These are phyloP conservation scores for Hippophae tibetana DNA, from an alignment of 306 rosid genomes.

Conservation along the genomic window DNA sequence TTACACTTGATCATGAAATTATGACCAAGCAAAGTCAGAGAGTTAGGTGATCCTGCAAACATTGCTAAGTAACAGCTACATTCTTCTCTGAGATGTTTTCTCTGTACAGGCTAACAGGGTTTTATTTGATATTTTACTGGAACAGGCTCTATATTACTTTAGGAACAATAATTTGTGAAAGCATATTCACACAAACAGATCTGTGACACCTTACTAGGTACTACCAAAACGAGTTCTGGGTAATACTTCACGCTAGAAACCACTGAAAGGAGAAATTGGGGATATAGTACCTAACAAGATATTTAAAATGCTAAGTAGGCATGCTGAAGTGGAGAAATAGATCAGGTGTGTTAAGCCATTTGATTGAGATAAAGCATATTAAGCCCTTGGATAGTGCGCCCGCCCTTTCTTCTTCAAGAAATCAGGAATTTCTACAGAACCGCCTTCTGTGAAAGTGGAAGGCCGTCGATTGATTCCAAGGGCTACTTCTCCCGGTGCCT, in stretches of 20 bases:
- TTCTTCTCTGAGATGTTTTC: not conserved
- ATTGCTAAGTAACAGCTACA: too few species aligned
- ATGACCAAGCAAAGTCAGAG: too few species aligned
- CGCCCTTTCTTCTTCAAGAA: constrained; percentile 95
- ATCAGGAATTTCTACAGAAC: constrained; percentile 84
- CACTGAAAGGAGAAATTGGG: constrained; percentile 20
- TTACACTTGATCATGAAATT: too few species aligned
- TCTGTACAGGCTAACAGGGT: constrained; percentile 25
- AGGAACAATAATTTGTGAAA: not conserved
- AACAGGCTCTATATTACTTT: not conserved
- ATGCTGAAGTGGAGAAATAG: constrained; percentile 22
- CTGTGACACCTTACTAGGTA: constrained; percentile 23
- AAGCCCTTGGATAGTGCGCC: constrained; percentile 83
- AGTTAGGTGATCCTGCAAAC: too few species aligned
- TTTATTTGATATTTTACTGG: constrained; percentile 11
- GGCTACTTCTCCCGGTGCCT: constrained; percentile 64
- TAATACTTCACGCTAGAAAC: constrained; percentile 29
- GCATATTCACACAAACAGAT: constrained; percentile 8
- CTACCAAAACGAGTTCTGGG: constrained; percentile 28
- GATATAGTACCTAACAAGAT: constrained; percentile 31
- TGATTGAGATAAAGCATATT: constrained; percentile 13
- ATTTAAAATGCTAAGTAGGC: constrained; percentile 28
- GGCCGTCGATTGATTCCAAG: constrained; percentile 47
- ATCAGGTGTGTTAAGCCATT: constrained; percentile 8
- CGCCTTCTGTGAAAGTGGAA: constrained; percentile 49